These are phyloP conservation scores for Lenzites betulinus DNA, from an alignment of 768 basidiomycete species.

Conservation along the genomic window DNA sequence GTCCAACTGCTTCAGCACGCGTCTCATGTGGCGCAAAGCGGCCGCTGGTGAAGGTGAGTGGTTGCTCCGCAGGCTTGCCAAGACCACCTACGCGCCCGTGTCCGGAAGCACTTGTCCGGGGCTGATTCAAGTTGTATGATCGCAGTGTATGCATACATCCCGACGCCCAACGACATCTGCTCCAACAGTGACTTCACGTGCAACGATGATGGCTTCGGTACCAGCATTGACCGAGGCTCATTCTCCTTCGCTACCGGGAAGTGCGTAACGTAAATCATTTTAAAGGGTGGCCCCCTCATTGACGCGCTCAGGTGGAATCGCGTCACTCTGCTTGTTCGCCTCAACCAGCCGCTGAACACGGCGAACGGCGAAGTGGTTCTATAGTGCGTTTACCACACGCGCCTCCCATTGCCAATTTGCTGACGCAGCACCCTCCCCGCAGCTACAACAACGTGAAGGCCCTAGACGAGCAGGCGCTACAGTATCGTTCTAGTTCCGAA, in stretches of 20 bases:
- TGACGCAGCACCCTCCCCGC: not conserved
- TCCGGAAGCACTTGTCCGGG: not conserved
- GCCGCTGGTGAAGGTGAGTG: slow-evolving; percentile 70
- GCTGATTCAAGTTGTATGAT: not conserved
- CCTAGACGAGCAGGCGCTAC: slow-evolving; percentile 59
- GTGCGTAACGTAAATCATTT: slow-evolving; percentile 44
- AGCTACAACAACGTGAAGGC: slow-evolving; percentile 74
- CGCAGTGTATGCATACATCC: slow-evolving; percentile 81
- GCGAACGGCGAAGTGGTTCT: slow-evolving; percentile 77
- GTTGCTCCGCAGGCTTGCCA: not conserved
- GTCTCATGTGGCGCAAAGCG: slow-evolving; percentile 74
- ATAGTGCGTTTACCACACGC: slow-evolving; percentile 50
- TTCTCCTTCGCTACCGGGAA: slow-evolving; percentile 63
- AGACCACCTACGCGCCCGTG: not conserved
- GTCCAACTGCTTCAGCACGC: slow-evolving; percentile 67
- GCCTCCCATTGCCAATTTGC: not conserved
- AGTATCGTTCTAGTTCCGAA: slow-evolving; percentile 56
- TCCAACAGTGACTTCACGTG: slow-evolving; percentile 56
- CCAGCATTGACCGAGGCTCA: slow-evolving; percentile 68
- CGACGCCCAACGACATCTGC: slow-evolving; percentile 62
- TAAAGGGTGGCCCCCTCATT: not conserved
- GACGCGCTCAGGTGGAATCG: slow-evolving; percentile 57
- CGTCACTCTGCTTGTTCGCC: slow-evolving; percentile 72
- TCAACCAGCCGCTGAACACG: slow-evolving; percentile 66
- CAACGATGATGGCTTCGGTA: slow-evolving; percentile 70